Evolutionary conservation across 495 filamentous ascomycete genomes (phyloP).

Genomic region (Neurospora sp.): DNA sequence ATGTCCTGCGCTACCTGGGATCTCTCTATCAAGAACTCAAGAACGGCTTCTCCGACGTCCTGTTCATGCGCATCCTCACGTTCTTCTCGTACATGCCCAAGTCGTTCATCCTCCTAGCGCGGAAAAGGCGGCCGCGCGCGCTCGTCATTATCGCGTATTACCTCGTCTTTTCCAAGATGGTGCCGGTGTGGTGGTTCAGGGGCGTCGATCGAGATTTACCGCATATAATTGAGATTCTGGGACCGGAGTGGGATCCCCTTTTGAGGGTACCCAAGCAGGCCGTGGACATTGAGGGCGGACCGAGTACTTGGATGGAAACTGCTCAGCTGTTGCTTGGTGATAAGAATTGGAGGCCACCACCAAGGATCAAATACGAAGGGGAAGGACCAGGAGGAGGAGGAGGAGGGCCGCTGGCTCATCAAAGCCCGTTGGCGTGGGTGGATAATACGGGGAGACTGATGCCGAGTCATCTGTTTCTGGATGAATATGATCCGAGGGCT

Average conservation of each 20-base stretch:
- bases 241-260: constrained; percentile 22
- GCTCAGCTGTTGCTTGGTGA: constrained; percentile 28
- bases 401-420: background rate
- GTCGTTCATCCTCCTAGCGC: constrained; percentile 41
- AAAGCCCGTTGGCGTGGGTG: background rate
- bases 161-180: constrained; percentile 29
- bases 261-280: constrained; percentile 28
- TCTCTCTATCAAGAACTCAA: constrained; percentile 34
- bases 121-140: constrained; percentile 43
- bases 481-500: background rate
- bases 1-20: constrained; percentile 30
- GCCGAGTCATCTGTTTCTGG: background rate
- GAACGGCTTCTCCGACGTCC: constrained; percentile 24
- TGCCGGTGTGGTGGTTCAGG: constrained; percentile 34
- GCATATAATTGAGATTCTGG: constrained; percentile 28
- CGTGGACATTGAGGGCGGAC: constrained; percentile 1
- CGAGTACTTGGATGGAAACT: constrained; percentile 11
- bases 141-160: constrained; percentile 40
- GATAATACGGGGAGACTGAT: background rate
- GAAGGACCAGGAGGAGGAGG: background rate
- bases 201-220: constrained; percentile 31
- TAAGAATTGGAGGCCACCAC: constrained; percentile 21
- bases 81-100: constrained; percentile 39
- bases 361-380: constrained; percentile 7
- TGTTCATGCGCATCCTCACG: constrained; percentile 32